Evolutionary conservation across 805 yeast species (phyloP).

Genomic region (Yarrowia deformans): DNA sequence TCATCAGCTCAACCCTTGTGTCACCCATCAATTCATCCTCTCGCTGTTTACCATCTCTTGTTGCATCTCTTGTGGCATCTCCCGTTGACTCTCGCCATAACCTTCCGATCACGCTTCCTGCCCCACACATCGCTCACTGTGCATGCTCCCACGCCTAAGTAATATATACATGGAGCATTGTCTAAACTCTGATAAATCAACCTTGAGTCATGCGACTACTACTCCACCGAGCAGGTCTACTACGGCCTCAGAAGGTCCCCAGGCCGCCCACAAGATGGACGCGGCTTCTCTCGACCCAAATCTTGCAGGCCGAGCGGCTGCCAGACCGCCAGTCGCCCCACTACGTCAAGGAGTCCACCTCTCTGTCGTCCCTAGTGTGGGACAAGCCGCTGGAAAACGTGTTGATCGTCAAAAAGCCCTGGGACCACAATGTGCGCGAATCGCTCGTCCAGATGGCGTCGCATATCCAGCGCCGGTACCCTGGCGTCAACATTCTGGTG

Average conservation of each 20-base stretch:
- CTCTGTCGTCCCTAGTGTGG: constrained; percentile 62
- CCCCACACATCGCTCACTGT: background rate
- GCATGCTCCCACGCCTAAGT: background rate
- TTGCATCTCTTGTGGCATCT: too few species aligned
- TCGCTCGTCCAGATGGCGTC: constrained; percentile 72
- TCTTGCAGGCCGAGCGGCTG: background rate
- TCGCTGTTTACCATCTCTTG: too few species aligned
- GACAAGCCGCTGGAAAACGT: constrained; percentile 74
- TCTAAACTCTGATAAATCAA: constrained; percentile 18
- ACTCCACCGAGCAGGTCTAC: background rate
- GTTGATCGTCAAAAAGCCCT: constrained; percentile 83
- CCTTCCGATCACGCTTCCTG: background rate
- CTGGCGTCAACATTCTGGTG: constrained; percentile 78
- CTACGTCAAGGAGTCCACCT: constrained; percentile 29
- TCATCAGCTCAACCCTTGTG: too few species aligned
- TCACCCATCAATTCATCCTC: too few species aligned
- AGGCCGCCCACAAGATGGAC: background rate
- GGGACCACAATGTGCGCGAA: constrained; percentile 66
- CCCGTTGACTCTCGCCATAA: background rate
- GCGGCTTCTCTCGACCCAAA: constrained; percentile 22
- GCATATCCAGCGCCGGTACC: constrained; percentile 56
- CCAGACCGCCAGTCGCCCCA: constrained; percentile 36
- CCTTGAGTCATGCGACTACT: constrained; percentile 28
- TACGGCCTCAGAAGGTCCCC: background rate
- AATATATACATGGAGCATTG: background rate